Base-by-base conservation (phyloP, 768 basidiomycete genomes). In the Xerocomellus amylosporus region DNA sequence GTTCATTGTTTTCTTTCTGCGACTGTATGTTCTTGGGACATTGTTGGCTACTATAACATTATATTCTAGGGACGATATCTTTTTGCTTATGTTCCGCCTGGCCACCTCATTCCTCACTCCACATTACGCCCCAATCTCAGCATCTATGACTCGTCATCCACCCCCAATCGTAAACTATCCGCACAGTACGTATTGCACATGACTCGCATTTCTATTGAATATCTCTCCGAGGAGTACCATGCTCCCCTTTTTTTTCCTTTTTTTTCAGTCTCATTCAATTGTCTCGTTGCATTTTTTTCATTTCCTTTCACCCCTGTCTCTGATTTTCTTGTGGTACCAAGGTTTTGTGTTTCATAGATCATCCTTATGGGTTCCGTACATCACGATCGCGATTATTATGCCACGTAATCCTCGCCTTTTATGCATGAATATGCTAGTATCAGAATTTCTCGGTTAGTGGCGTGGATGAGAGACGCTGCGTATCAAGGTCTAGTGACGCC, bases 11-110 rank as follows among this genome's bases (percentile, higher is more conserved):
- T 52, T 56, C 51, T 50, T 59, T 61, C 54, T 57, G 57, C 51
- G 49, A 55, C 45, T 69, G 66, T 70, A 70, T 45, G 63, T 70
- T 69, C 58, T 72, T 72, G 68, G 68, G 70, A 72, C 68, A 65
- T 60, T 69, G 61, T 68, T 72, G 58, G 55, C 46, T 61, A 61
- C 52, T 56, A 70, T 70, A 70, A 69, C 70, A 64, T 70, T 70
- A 68, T 67, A 71, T 63, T 67, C 59, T 59, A 70, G 70, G 68
- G 59, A 68, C 47, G 51, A 64, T 64, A 52, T 64, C 49, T 63
- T 60, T 62, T 67, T 71, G 68, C 65, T 69, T 59, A 44, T 60
- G 58, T 48, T 53, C 36, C 53, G 40, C 41, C 42, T n/a, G 59
- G 60, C 41, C 39, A 68, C 62, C 56, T 57, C 49, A 49, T 30